Evolutionary conservation across 169 alveolate genomes (phyloP).

Genomic region (Plasmodium gallinaceum): DNA sequence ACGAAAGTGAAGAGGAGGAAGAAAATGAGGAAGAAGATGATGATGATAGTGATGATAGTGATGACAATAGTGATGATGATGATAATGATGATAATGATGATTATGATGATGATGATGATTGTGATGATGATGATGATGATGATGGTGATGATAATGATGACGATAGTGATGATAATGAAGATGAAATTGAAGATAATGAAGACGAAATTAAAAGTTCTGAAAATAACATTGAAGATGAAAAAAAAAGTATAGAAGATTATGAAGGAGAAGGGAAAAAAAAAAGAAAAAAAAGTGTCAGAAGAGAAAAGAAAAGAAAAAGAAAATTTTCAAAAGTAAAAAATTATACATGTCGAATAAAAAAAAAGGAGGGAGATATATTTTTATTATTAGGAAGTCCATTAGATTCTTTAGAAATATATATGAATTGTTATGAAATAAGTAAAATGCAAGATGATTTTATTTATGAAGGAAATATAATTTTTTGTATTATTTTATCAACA

Average conservation of each 20-base stretch:
- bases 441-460: conserved; percentile 14
- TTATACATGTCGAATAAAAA: conserved; percentile 14
- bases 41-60: neutral
- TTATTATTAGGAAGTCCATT: conserved; percentile 65
- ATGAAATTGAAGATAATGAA: neutral
- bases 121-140: neutral
- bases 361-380: conserved; percentile 70
- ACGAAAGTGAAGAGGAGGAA: neutral
- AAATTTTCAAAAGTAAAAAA: neutral
- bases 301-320: neutral
- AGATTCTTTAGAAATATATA: conserved; percentile 39
- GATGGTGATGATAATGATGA: neutral
- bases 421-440: conserved; percentile 38
- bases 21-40: neutral
- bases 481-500: conserved; percentile 33
- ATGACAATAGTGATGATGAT: neutral
- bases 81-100: neutral
- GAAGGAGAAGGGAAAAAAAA: neutral
- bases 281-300: neutral
- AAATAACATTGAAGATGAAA: neutral
- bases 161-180: neutral
- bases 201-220: neutral
- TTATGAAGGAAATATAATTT: conserved; percentile 29
- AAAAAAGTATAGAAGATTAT: neutral
- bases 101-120: neutral